Evolutionary conservation across 768 basidiomycete genomes (phyloP), one percentile per base, ranked within the genome.

Genomic region (Gyrodon lividus): DNA sequence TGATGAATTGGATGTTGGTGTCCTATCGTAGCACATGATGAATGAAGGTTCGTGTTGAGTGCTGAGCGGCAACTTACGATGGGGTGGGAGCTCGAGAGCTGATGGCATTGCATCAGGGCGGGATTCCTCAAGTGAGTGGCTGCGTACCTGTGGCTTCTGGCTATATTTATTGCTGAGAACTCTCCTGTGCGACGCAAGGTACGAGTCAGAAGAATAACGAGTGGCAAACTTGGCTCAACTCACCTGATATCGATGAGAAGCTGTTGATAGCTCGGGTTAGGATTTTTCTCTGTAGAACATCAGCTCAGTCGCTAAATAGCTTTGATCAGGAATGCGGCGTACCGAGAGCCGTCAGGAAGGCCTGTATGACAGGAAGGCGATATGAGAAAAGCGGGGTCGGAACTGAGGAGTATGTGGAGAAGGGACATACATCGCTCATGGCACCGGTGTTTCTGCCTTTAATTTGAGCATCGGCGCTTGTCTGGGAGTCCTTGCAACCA

Each of bases 401-500:
- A 37, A 28, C 14, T 19, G 12, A 23, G 20, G 13, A 19, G 5
- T 19, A 16, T 33, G 33, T 2, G 33, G 31, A 19, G 35, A 41
- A 9, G 19, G 34, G 16, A 75, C 83, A 26, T 60, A 88, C 87
- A 63, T 75, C 84, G 68, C 84, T 88, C 89, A 91, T 91, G 6
- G 89, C 89, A 42, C 89, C 89, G 5, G 84, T 84, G 7, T 81
- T 86, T 26, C 76, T 68, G 4, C 86, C 87, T 10, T 76, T 72
- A 63, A 89, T 84, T 37, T 74, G 71, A 4, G 87, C 80, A 61
- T 91, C 89, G 16, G 88, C 88, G 58, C 87, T 89, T n/a, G 87
- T 90, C 65, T 90, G 87, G 14, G 81, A 76, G 64, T 90, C 89
- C 56, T 86, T 87, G 67, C 88, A 89, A 23, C 87, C 89, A 62